Conservation (phyloP, 1,284 basidiomycete species). For the Rhodotorula sp. region DNA sequence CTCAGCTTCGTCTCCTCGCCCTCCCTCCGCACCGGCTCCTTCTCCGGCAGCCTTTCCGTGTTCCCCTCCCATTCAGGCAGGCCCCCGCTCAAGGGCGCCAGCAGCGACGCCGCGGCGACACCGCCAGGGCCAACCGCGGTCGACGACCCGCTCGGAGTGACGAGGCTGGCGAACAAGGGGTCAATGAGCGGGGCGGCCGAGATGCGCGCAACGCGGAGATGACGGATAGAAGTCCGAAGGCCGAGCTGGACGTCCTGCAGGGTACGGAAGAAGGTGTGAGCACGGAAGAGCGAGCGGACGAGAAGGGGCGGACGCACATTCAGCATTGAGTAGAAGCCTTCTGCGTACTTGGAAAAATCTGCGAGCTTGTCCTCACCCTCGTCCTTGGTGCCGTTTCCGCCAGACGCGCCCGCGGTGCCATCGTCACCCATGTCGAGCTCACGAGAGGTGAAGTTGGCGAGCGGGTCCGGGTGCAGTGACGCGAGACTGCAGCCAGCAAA, state of each 20-base stretch:
- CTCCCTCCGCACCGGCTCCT: background rate
- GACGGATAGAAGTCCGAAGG: conserved; percentile 40
- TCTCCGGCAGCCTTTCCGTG: background rate
- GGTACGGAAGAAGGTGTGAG: background rate
- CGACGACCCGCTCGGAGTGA: conserved; percentile 3
- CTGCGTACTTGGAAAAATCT: conserved; percentile 35
- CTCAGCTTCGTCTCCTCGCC: conserved; percentile 9
- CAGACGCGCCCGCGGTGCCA: background rate
- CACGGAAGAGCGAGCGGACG: too few species aligned
- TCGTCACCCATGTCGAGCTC: conserved; percentile 21
- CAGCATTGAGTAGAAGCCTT: conserved; percentile 35
- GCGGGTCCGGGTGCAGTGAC: conserved; percentile 37
- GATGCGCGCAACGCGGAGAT: conserved; percentile 25
- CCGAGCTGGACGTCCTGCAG: conserved; percentile 40
- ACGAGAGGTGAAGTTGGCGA: conserved; percentile 30
- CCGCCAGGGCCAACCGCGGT: conserved; percentile 27
- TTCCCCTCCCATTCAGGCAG: background rate
- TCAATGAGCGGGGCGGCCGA: conserved; percentile 32
- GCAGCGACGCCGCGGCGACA: conserved; percentile 15
- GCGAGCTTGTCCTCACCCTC: conserved; percentile 4
- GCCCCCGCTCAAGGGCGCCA: conserved; percentile 4
- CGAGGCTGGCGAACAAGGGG: conserved; percentile 23
- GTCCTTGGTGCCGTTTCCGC: too few species aligned
- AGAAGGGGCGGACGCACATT: conserved; percentile 23
- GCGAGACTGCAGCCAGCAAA: conserved; percentile 41